Percentiles rank a stretch among this genome's conserved stretches.
Evolutionary conservation across 345 rosid genomes (phyloP).

Genomic region (Cardamine occulta): DNA sequence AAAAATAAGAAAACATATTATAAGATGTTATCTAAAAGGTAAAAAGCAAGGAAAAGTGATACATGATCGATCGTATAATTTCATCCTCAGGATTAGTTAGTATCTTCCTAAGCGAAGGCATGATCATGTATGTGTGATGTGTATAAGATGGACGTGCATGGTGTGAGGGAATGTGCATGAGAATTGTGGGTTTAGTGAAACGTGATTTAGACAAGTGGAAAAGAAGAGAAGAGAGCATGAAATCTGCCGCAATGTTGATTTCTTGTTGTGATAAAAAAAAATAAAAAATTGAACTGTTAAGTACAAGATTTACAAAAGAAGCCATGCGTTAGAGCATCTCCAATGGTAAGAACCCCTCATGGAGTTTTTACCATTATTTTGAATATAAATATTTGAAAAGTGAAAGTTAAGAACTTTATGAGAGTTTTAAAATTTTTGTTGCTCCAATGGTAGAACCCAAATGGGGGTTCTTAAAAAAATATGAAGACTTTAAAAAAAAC

Average conservation of each 20-base stretch:
- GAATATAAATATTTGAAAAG: no score
- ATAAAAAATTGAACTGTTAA: background rate
- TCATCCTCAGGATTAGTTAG: background rate
- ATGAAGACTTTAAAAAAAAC: no score
- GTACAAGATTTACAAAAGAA: constrained; percentile 10
- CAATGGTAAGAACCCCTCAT: no score
- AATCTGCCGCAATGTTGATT: background rate
- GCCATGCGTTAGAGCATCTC: no score
- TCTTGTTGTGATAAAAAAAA: background rate
- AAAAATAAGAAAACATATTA: background rate
- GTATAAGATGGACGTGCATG: constrained; percentile 18
- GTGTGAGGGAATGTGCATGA: constrained; percentile 35
- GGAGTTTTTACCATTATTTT: no score
- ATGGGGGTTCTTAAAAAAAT: no score
- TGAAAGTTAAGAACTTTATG: no score
- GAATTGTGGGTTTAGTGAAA: constrained; percentile 32
- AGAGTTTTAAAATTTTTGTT: no score
- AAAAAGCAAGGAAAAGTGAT: background rate
- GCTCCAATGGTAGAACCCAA: no score
- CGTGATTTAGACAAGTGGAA: constrained; percentile 32
- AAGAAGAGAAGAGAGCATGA: constrained; percentile 19
- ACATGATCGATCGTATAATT: background rate
- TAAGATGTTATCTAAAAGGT: background rate
- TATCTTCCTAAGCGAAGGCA: constrained; percentile 9
- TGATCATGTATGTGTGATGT: background rate